Evolutionary conservation across 768 basidiomycete genomes (phyloP), one percentile per base, ranked within the genome.

Genomic region (Tulasnella sp.): DNA sequence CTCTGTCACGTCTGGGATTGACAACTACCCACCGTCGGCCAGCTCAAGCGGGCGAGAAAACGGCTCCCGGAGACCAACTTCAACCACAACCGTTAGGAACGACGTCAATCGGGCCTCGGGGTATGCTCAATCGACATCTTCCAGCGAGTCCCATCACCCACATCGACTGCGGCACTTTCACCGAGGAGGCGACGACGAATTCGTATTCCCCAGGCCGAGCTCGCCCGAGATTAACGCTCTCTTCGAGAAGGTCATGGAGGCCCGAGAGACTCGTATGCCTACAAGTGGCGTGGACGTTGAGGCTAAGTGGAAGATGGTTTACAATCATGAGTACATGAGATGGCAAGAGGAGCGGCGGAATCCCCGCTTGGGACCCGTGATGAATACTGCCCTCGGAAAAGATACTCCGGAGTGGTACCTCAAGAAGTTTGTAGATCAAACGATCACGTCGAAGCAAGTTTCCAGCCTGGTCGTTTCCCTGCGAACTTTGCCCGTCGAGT

Each of bases 331-430:
- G 65, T 84, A 85, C 56, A 76, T 85, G 54, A 78, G 85, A 44
- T 91, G 86, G 84, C 81, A 79, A 64, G 82, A 84, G 49, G 83
- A 84, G 77, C 81, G 64, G 79, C 83, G 62, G 7, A 38, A 38
- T 38, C 15, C 34, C 15, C 34, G 71, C 75, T 21, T 74, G 42
- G 46, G 29, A 29, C 31, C 27, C 81, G 74, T 67, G 82, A 82
- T 66, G 73, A 80, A 43, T 51, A 57, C 80, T 5, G 70, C 73
- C 4, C 64, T 66, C 31, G 70, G 79, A 21, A 80, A 82, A 56
- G 84, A 85, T 62, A 81, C 86, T 8, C 92, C 93, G 1, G 87
- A 96, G 69, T 96, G 87, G 86, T 97, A 92, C 68, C 81, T 98
- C 63, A 81, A 84, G 70, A 90, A 85, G 70, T 90, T 96, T 68